A percentile compares a stretch with the other conserved stretches of the same genome.
These are phyloP conservation scores for Tarenaya hassleriana DNA, from an alignment of 345 rosid genomes.

Conservation along the genomic window DNA sequence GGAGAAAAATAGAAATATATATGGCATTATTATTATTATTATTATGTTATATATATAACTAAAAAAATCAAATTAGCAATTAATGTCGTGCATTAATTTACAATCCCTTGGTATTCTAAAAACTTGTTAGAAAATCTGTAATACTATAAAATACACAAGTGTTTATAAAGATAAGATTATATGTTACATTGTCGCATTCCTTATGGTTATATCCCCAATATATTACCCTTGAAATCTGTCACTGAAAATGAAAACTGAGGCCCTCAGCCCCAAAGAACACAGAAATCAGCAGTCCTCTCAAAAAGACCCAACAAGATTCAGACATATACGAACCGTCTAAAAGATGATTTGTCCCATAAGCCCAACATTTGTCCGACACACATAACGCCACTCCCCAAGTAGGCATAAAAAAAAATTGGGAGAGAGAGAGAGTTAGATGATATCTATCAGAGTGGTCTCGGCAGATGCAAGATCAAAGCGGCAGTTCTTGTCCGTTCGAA, in stretches of 20 bases:
- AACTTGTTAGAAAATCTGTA: too few relatives aligned
- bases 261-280: conserved; percentile 16
- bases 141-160: too few relatives aligned
- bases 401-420: conserved; percentile 20
- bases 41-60: too few relatives aligned
- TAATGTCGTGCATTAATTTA: too few relatives aligned
- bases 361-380: conserved; percentile 21
- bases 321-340: neutral
- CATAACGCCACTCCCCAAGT: conserved; percentile 15
- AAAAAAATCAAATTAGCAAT: too few relatives aligned
- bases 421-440: conserved; percentile 20
- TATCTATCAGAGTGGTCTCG: conserved; percentile 20
- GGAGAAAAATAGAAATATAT: too few relatives aligned
- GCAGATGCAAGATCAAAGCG: conserved; percentile 22
- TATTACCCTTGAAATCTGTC: neutral
- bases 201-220: too few relatives aligned
- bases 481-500: neutral
- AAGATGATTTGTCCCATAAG: neutral
- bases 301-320: conserved; percentile 14
- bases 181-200: too few relatives aligned
- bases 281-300: conserved; percentile 3
- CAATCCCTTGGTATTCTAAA: too few relatives aligned
- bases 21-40: too few relatives aligned
- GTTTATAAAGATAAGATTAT: too few relatives aligned
- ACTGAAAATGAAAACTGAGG: conserved; percentile 11